phyloP scores from a whole-genome alignment of 768 basidiomycete genomes.

The Mycena filopes region DNA sequence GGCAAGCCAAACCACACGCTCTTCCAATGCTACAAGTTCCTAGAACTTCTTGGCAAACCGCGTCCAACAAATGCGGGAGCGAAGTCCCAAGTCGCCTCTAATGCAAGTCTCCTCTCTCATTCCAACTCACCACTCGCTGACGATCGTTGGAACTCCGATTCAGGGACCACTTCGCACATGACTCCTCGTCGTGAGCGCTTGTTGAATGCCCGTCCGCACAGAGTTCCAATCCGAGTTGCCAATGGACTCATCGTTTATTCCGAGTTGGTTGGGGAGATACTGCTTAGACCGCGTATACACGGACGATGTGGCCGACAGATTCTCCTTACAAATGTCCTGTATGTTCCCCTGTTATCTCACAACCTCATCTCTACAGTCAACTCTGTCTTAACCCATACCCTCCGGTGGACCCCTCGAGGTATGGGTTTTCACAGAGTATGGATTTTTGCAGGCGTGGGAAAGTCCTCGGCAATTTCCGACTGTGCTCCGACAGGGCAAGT shows the following conservation, averaged over 20 bases:
- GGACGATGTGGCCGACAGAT: conserved; percentile 1
- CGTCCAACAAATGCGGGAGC: not conserved
- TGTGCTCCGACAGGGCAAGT: too few species aligned
- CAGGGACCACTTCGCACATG: conserved; percentile 40
- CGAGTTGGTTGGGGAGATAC: conserved; percentile 28
- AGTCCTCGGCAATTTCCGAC: too few species aligned
- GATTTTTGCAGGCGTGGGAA: too few species aligned
- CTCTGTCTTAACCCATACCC: not conserved
- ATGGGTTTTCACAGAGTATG: not conserved
- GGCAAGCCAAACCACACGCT: too few species aligned
- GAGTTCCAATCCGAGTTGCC: conserved; percentile 32
- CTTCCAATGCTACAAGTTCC: not conserved
- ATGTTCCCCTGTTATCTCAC: too few species aligned
- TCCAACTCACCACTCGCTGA: not conserved
- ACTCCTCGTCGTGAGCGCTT: conserved; percentile 35
- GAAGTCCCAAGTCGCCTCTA: not conserved
- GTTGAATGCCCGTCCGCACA: conserved; percentile 22
- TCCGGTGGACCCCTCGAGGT: not conserved
- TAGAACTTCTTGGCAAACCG: not conserved
- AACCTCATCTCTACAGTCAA: not conserved
- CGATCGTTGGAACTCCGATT: conserved; percentile 36
- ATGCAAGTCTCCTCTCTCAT: conserved; percentile 1
- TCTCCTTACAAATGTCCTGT: too few species aligned
- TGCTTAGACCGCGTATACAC: conserved; percentile 27
- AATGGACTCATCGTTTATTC: conserved; percentile 31